A percentile compares a stretch with the other conserved stretches of the same genome.
Conservation (phyloP, 306 rosid genomes). For the Fagus sylvatica region DNA sequence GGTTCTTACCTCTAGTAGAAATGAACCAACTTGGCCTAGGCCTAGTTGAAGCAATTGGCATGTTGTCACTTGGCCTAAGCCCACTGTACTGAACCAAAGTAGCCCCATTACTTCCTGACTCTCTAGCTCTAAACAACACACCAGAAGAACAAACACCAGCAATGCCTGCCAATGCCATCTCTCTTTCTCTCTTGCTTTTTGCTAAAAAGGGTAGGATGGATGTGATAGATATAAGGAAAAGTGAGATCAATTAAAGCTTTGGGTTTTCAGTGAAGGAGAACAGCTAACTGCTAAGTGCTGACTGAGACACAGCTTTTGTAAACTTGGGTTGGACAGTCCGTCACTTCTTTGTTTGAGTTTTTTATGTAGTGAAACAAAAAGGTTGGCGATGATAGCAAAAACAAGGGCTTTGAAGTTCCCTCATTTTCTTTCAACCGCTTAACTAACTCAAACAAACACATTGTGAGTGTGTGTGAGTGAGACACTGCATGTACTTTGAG, state of each 20-base stretch:
- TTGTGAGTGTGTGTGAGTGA: neutral
- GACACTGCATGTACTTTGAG: slow-evolving; percentile 12
- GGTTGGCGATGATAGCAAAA: slow-evolving; percentile 38
- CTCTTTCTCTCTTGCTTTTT: neutral
- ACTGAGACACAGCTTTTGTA: slow-evolving; percentile 24
- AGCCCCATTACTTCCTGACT: slow-evolving; percentile 27
- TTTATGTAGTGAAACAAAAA: slow-evolving; percentile 15
- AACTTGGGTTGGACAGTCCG: slow-evolving; percentile 36
- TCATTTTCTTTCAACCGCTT: slow-evolving; percentile 32
- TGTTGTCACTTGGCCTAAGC: slow-evolving; percentile 37
- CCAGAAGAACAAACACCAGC: slow-evolving; percentile 44
- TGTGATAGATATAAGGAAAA: slow-evolving; percentile 24
- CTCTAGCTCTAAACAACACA: slow-evolving; percentile 35
- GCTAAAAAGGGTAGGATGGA: neutral
- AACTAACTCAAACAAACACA: slow-evolving; percentile 38
- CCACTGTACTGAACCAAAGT: slow-evolving; percentile 37
- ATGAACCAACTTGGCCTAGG: slow-evolving; percentile 21
- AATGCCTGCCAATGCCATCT: slow-evolving; percentile 50
- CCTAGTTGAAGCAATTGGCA: slow-evolving; percentile 25
- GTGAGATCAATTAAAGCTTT: slow-evolving; percentile 5
- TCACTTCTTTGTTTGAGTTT: slow-evolving; percentile 5
- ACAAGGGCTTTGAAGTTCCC: neutral
- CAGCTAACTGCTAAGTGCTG: neutral
- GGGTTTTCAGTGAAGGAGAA: slow-evolving; percentile 20
- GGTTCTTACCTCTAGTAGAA: slow-evolving; percentile 40